Evolutionary conservation across 2,329 filamentous ascomycete genomes (phyloP).

Genomic region (Ramichloridium luteum): DNA sequence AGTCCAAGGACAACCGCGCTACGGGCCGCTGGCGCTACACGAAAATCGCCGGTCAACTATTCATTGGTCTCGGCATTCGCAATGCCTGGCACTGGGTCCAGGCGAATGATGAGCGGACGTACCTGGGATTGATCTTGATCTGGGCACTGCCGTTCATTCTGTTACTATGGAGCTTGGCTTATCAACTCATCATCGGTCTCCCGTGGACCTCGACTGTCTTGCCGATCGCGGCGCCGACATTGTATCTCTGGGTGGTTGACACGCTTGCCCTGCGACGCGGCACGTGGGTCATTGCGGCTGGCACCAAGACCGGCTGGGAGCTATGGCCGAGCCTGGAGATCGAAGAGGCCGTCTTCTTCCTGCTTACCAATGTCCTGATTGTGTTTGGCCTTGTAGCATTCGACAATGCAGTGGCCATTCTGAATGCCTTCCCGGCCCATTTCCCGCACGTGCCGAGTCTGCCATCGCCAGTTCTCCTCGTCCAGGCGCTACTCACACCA

Average conservation of each 20-base stretch:
- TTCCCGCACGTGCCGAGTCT: constrained; percentile 41
- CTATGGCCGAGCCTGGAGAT: constrained; percentile 56
- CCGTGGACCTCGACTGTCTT: constrained; percentile 45
- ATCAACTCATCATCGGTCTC: constrained; percentile 50
- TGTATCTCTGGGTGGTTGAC: constrained; percentile 63
- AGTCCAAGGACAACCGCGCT: constrained; percentile 18
- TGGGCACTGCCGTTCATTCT: constrained; percentile 58
- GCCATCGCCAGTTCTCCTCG: constrained; percentile 39
- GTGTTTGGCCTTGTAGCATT: constrained; percentile 57
- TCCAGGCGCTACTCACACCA: constrained; percentile 41
- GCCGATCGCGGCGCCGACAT: constrained; percentile 51
- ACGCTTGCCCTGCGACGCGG: constrained; percentile 54
- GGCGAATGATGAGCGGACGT: constrained; percentile 43
- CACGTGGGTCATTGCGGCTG: constrained; percentile 58
- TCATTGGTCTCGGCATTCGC: constrained; percentile 34
- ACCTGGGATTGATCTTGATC: constrained; percentile 55
- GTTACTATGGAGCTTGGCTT: constrained; percentile 51
- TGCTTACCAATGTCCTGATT: constrained; percentile 56
- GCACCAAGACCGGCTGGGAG: constrained; percentile 53
- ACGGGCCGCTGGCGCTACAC: constrained; percentile 28
- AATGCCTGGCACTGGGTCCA: constrained; percentile 35
- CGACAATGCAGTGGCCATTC: constrained; percentile 55
- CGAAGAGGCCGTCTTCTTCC: constrained; percentile 64
- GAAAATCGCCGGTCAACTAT: constrained; percentile 39
- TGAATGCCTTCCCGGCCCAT: constrained; percentile 48